Evolutionary conservation across 1,284 basidiomycete species (phyloP), one percentile per base, ranked within the genome.

Genomic region (Leccinum solheimii): DNA sequence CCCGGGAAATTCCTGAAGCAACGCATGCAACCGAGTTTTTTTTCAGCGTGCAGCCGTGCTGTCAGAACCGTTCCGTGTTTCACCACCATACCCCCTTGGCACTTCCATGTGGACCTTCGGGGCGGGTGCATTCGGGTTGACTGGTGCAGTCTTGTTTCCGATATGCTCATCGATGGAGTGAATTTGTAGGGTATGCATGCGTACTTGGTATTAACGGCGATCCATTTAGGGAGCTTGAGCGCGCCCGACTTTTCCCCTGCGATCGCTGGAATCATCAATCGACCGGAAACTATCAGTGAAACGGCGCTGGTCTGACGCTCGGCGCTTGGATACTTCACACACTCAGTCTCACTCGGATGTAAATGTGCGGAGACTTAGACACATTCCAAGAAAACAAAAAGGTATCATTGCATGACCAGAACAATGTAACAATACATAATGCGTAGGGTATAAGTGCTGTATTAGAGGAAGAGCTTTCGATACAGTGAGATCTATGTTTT

Each of bases 401-500:
- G 21, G 61, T 43, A 52, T 61, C 48, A 27, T 55, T 50, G 38
- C 50, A 53, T 57, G 27, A 38, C 19, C 4, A 56, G 56, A 27
- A 23, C 19, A 48, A 48, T 63, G 40, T 66, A 34, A 61, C 69
- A 61, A 61, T 70, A 70, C 69, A 70, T 3, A 27, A 45, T 71
- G 68, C 23, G 54, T 62, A 55, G 68, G 64, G 68, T 70, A 73
- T 66, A 60, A 19, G 27, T 69, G 48, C 43, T 54, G 30, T n/a
- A 61, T 59, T 68, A 72, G 60, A 63, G 16, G 16, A 55, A 49
- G 9, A 8, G 27, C 55, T 62, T 64, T 67, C 32, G 59, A 69
- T 70, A 73, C 64, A 69, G 19, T 59, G n/a, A 38, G 21, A 55
- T 71, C 67, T 63, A 71, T 38, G 40, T 54, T 49, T 57, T 63